phyloP scores from a whole-genome alignment of 176 grass and related monocot genomes.

The Oryza rufipogon region DNA sequence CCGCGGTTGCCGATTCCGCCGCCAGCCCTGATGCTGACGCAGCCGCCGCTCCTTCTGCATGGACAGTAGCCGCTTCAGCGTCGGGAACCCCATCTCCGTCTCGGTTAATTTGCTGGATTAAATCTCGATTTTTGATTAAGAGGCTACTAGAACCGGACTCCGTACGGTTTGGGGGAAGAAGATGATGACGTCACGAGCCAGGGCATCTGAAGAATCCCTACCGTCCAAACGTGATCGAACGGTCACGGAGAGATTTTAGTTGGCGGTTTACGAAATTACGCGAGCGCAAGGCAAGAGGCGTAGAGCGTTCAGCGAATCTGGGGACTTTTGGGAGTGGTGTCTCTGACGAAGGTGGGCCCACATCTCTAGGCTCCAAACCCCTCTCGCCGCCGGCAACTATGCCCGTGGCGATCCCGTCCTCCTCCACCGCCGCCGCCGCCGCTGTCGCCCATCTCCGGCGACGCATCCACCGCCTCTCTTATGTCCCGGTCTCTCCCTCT shows the following conservation, averaged over 20 bases:
- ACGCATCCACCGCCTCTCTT: constrained; percentile 41
- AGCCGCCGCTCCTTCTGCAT: too few relatives aligned
- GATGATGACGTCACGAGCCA: too few relatives aligned
- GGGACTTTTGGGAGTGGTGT: background rate
- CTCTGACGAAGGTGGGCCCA: background rate
- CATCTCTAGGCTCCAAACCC: constrained; percentile 36
- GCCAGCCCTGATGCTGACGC: too few relatives aligned
- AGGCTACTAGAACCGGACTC: too few relatives aligned
- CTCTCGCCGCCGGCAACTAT: constrained; percentile 55
- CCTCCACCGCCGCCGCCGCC: constrained; percentile 15
- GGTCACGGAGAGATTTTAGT: background rate
- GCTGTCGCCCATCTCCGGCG: constrained; percentile 52
- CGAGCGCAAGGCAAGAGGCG: background rate
- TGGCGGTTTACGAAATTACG: background rate
- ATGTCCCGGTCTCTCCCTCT: constrained; percentile 72
- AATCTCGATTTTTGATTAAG: too few relatives aligned
- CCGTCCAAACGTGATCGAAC: too few relatives aligned
- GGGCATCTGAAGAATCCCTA: too few relatives aligned
- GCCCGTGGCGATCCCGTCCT: constrained; percentile 45
- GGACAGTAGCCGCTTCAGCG: too few relatives aligned
- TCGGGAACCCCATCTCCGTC: too few relatives aligned
- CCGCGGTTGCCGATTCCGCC: too few relatives aligned
- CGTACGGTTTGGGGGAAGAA: too few relatives aligned
- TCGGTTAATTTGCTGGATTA: too few relatives aligned
- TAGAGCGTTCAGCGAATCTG: background rate